Conservation (phyloP, 1,139 yeast species). For the Candida gigantensis region DNA sequence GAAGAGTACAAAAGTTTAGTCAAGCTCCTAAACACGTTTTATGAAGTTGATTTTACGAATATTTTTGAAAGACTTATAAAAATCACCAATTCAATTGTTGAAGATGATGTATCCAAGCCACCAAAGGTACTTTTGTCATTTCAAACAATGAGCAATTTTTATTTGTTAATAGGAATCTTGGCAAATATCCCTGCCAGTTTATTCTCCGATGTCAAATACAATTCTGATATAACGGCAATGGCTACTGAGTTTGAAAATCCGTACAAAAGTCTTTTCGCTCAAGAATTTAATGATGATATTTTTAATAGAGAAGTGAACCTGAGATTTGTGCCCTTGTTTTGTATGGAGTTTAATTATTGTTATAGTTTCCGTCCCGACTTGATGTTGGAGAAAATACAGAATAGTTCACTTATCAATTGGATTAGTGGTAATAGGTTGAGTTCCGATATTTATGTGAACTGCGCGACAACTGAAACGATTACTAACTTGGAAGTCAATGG, state of each 20-base stretch:
- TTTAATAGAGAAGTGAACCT: constrained; percentile 20
- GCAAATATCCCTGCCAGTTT: constrained; percentile 24
- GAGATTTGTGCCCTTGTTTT: constrained; percentile 27
- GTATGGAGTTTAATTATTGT: constrained; percentile 30
- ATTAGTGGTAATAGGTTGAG: constrained; percentile 34
- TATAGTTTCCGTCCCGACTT: constrained; percentile 36
- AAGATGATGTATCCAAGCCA: constrained; percentile 12
- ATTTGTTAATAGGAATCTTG: constrained; percentile 27
- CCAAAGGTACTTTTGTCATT: constrained; percentile 31
- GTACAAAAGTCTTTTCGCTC: constrained; percentile 19
- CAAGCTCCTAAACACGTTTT: constrained; percentile 23
- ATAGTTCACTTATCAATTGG: constrained; percentile 44
- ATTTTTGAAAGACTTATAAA: constrained; percentile 24
- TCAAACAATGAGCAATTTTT: constrained; percentile 29
- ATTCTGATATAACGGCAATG: constrained; percentile 31
- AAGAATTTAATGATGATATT: constrained; percentile 16
- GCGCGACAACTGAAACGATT: constrained; percentile 21
- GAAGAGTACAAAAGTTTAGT: constrained; percentile 21
- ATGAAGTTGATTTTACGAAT: constrained; percentile 25
- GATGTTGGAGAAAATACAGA: constrained; percentile 26
- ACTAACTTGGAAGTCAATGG: constrained; percentile 18
- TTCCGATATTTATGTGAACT: constrained; percentile 25
- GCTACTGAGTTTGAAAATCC: constrained; percentile 23
- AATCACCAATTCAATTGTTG: constrained; percentile 23
- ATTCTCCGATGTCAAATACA: constrained; percentile 21